These are phyloP conservation scores for Aspergillus aculeatinus DNA, from an alignment of 2,329 filamentous ascomycete species.

Conservation along the genomic window DNA sequence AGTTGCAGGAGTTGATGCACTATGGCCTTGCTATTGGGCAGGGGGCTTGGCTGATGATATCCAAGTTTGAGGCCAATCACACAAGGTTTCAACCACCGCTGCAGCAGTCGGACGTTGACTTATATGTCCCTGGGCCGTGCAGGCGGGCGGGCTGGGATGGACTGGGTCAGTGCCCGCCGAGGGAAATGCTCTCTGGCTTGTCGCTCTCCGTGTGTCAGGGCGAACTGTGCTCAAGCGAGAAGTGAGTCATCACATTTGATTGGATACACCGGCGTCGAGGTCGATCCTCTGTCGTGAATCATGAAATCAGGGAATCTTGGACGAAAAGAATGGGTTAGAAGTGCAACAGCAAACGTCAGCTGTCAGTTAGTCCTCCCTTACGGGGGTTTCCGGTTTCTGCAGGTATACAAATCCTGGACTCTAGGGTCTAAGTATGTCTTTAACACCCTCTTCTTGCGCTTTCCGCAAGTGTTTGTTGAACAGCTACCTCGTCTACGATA, in stretches of 20 bases:
- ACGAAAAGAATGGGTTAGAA: neutral
- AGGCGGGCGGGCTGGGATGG: no score
- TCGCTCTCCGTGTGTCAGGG: no score
- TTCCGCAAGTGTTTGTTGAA: no score
- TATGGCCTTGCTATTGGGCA: neutral
- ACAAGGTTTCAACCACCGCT: neutral
- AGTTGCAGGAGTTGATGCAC: neutral
- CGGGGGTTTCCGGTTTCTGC: neutral
- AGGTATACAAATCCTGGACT: neutral
- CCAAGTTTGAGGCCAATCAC: neutral
- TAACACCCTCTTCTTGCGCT: no score
- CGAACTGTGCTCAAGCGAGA: no score
- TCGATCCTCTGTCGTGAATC: neutral
- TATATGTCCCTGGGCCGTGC: no score
- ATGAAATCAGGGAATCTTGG: neutral
- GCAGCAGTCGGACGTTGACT: neutral
- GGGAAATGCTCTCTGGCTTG: no score
- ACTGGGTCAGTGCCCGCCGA: no score
- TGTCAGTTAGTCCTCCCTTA: neutral
- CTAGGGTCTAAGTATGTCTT: neutral
- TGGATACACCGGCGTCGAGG: neutral
- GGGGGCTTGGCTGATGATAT: neutral
- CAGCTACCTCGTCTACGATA: no score
- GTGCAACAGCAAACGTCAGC: neutral
- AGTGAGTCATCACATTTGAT: neutral